Evolutionary conservation across 2,329 filamentous ascomycete genomes (phyloP).

Genomic region (Phialocephala subalpina): DNA sequence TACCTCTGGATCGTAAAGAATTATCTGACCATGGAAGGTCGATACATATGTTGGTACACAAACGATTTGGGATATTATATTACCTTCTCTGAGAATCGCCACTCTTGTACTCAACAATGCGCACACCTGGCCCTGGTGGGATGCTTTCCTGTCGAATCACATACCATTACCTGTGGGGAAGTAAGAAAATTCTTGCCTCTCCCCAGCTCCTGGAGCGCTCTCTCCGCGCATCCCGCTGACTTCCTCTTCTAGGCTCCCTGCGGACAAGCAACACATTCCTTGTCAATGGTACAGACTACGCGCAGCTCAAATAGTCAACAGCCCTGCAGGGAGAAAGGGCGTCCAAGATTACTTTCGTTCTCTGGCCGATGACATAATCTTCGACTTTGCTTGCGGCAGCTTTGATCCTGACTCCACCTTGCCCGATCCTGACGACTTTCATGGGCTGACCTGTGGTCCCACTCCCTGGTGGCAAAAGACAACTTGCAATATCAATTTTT

Average conservation of each 20-base stretch:
- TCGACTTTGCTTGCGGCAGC: neutral
- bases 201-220: neutral
- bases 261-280: neutral
- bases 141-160: neutral
- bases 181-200: neutral
- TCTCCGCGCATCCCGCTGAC: neutral
- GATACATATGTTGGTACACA: neutral
- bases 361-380: neutral
- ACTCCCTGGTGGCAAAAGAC: neutral
- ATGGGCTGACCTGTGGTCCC: neutral
- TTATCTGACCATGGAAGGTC: neutral
- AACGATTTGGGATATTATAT: neutral
- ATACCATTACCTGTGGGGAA: neutral
- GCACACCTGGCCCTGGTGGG: neutral
- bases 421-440: neutral
- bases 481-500: neutral
- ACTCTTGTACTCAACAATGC: neutral
- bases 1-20: neutral
- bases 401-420: neutral
- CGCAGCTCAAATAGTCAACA: neutral
- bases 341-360: neutral
- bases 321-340: neutral
- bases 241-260: neutral
- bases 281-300: neutral
- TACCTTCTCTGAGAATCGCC: neutral